Conservation (phyloP, 73 alveolate species). For the Uronychia setigera region DNA sequence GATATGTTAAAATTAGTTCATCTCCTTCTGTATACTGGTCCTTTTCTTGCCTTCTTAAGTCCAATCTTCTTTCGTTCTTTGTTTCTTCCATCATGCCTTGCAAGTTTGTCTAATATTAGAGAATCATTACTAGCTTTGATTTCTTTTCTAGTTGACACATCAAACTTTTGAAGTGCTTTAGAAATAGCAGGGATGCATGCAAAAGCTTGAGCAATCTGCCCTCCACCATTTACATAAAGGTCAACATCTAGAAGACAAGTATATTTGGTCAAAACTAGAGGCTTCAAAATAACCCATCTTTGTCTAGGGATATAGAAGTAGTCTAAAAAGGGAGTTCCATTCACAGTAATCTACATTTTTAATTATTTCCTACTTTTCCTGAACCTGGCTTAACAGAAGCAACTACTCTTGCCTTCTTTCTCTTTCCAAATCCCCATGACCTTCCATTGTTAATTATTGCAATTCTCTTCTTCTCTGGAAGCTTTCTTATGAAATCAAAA, state of each 20-base stretch:
- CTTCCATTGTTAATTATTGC: constrained; percentile 46
- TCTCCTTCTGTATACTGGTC: constrained; percentile 70
- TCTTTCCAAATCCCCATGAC: constrained; percentile 67
- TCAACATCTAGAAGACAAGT: constrained; percentile 59
- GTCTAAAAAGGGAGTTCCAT: constrained; percentile 51
- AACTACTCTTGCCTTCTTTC: constrained; percentile 61
- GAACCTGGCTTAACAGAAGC: constrained; percentile 69
- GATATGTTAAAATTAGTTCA: no score
- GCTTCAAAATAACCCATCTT: constrained; percentile 57
- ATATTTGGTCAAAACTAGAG: constrained; percentile 52
- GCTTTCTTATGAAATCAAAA: constrained; percentile 32
- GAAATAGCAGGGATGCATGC: constrained; percentile 72
- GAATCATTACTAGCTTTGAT: constrained; percentile 1
- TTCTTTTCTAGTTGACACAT: constrained; percentile 29
- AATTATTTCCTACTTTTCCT: constrained; percentile 62
- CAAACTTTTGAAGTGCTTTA: constrained; percentile 55
- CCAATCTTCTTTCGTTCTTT: constrained; percentile 77
- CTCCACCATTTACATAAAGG: constrained; percentile 70
- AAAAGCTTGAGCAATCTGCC: constrained; percentile 57
- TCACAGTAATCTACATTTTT: no score
- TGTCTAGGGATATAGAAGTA: constrained; percentile 50
- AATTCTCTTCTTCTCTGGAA: constrained; percentile 19
- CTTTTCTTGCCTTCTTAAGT: constrained; percentile 73
- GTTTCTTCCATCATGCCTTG: constrained; percentile 62
- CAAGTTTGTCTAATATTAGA: constrained; percentile 1